Base-by-base conservation (phyloP, 257 asterid species). In the Cynanchum wilfordii region DNA sequence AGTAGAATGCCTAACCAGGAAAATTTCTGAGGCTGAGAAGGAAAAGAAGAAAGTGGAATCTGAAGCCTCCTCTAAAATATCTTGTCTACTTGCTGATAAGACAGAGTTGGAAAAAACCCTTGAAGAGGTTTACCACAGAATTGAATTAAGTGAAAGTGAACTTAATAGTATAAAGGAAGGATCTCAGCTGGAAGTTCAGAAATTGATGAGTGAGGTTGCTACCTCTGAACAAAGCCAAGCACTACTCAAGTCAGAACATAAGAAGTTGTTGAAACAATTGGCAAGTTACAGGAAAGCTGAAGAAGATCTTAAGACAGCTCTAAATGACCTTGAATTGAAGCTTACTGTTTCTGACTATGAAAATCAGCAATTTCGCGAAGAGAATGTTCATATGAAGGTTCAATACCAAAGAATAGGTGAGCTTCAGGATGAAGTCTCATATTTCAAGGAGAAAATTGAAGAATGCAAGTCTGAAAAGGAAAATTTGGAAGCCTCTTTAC, bases 301-400 rank as follows among this genome's bases (percentile, higher is more conserved):
- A 79, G 96, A 89, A 49, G 88, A 85, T 72, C 84, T 90, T 66
- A 91, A 81, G 87, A 81, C 88, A 7, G 80, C 78, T 4, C 36
- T 86, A 66, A 89, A 82, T 74, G 93, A 88, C 50, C 88, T 89
- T 73, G 97, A 91, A 71, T 68, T 87, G 82, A 91, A 90, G 84
- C 90, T 83, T 42, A 90, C 96, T 25, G 80, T 92, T 73, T 83
- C 90, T 10, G 85, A 89, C 47, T 88, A 86, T 51, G 92, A 92
- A 73, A 80, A 92, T 74, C 86, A 82, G 77, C 87, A 88, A 79
- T 84, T 92, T 50, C 77, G 79, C 4, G 90, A 84, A 77, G 97
- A 87, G 59, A 74, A 73, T 58, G 66, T 82, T 15, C 68, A 60
- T 42, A 68, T 80, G 84, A 89, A 89, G 76, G 70, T 72, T 78